Conservation (phyloP, 1,139 yeast species). For the Blastobotrys raffinosifermentans region DNA sequence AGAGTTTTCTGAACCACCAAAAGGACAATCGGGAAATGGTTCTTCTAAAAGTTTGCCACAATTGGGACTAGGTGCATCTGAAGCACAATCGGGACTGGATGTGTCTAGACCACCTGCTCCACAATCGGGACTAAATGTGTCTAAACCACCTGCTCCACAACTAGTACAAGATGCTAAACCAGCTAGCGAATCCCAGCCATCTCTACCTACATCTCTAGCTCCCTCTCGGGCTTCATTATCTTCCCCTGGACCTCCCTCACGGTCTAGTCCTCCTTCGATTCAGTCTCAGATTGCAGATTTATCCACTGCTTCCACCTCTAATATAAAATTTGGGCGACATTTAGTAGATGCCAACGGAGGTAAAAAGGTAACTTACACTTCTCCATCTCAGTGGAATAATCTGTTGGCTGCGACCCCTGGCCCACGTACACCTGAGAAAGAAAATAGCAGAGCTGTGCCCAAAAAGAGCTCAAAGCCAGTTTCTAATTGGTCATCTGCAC, state of each 20-base stretch:
- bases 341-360: conserved; percentile 4
- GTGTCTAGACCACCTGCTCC: no score
- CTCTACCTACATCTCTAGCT: no score
- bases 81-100: no score
- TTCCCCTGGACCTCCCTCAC: neutral
- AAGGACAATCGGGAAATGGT: neutral
- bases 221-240: neutral
- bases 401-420: conserved; percentile 13
- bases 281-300: conserved; percentile 6
- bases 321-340: conserved; percentile 19
- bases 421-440: conserved; percentile 3
- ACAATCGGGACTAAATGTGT: no score
- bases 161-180: no score
- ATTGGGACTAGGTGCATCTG: no score
- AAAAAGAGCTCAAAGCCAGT: neutral
- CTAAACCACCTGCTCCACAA: no score
- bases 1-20: conserved; percentile 4
- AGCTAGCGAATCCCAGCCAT: no score
- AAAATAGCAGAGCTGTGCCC: neutral
- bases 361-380: neutral
- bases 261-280: conserved; percentile 1
- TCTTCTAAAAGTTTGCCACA: neutral
- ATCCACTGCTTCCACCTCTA: conserved; percentile 8
- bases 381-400: conserved; percentile 13
- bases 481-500: neutral